Base-by-base conservation (phyloP, 352 stramenopile species). In the Plasmopara halstedii region DNA sequence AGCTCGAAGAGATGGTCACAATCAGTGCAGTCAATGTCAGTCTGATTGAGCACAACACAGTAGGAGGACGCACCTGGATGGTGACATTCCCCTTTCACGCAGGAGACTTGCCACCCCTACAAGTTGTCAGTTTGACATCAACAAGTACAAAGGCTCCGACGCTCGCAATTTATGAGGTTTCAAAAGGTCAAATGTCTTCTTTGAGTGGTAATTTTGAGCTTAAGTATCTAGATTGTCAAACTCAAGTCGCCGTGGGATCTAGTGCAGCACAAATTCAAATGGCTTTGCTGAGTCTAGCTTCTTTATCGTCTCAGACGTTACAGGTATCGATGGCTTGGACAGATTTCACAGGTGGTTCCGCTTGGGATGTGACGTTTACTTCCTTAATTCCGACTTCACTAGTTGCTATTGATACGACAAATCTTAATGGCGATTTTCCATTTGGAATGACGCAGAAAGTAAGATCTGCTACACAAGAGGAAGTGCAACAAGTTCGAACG, bases 81-180 rank as follows among this genome's bases (percentile, higher is more conserved):
- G 37, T 73, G 10, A 64, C 58, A 7, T 73, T 73, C 34, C 63
- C 50, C 6, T 59, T 62, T n/a, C 41, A 66, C 18, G 40, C 57
- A 20, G 59, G 58, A 3, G 55, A 62, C 50, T 47, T 67, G 14
- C 29, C 44, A 2, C 6, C 41, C 0, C 34, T 73, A 15, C 4
- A 41, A 23, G 32, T 66, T 10, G 32, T 20, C 1, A 43, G 17
- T 17, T 4, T 68, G 7, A 13, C 19, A 4, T 35, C 46, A 33
- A 35, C 20, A 17, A 36, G 13, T 7, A 41, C 35, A 2, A 18
- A 6, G 3, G 2, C 11, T 10, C 25, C 35, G 3, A 41, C 17
- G 6, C 35, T 21, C 3, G 13, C 18, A 26, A 23, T 41, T 26
- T 41, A 11, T 18, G 17, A 41, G 23, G 35, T 41, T 8, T 9